Evolutionary conservation across 2,329 filamentous ascomycete genomes (phyloP), one percentile per base, ranked within the genome.

Genomic region (Calcarisporium arbuscula): DNA sequence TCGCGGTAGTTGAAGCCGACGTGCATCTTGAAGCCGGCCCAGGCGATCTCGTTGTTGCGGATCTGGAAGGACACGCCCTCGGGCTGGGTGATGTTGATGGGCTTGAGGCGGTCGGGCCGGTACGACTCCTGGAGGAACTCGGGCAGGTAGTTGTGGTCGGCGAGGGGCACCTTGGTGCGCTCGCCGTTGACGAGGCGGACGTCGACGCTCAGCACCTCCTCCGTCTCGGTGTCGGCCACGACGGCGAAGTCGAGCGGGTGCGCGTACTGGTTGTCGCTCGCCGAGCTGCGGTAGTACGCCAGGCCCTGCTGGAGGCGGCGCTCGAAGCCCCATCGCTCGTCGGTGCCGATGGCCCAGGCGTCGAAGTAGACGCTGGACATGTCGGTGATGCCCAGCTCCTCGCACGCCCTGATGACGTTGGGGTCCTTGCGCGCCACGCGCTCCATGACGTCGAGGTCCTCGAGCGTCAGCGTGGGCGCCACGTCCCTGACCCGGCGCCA

Each of bases 281-380:
- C 52, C 40, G 84, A 74, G 22, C 80, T 81, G 25, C 85, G 76
- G 53, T 87, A 89, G 62, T 89, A 89, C 72, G 86, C 85, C 19
- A 90, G 64, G 10, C 82, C 85, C 62, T 90, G 85, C 60, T 90
- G 85, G 8, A 89, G 70, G 38, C 85, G 74, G 23, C 84, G 69
- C 36, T 70, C 67, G 37, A 67, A 83, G 32, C 84, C 84, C 57
- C 86, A 89, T 31, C 85, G 77, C 53, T 85, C 76, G 48, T 90
- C 85, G 43, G 85, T 84, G 20, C 85, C 85, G 57, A 90, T 88
- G 2, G 85, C 87, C 85, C 85, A 90, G 27, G 82, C 83, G 56
- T 90, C 85, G 55, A 85, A 82, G 59, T 84, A 89, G 22, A 90
- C 81, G 60, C 88, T 87, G 58, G 83, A 64, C 85, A 90, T 90